These are phyloP conservation scores for Neofusicoccum umdonicola DNA, from an alignment of 2,329 filamentous ascomycete species.

Conservation along the genomic window DNA sequence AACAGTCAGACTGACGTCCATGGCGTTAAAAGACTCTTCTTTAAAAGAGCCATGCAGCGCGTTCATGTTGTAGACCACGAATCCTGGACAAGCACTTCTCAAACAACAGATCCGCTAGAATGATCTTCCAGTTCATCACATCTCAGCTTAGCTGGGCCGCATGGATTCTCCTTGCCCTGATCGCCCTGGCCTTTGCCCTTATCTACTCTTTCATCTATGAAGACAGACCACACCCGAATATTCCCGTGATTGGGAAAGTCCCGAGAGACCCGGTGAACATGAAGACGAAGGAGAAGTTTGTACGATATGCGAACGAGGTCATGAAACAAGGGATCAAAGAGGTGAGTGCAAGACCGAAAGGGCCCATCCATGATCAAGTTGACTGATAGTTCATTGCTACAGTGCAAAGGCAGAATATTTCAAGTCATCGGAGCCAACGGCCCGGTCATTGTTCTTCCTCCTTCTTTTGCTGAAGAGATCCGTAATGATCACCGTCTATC, in stretches of 20 bases:
- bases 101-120: not conserved
- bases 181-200: not conserved
- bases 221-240: conserved; percentile 4
- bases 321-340: not conserved
- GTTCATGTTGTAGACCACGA: not conserved
- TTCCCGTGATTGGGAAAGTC: not conserved
- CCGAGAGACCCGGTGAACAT: conserved; percentile 3
- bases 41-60: not conserved
- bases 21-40: not conserved
- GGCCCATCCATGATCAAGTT: not conserved
- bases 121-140: not conserved
- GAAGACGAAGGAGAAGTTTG: conserved; percentile 5
- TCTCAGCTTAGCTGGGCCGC: not conserved
- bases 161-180: not conserved
- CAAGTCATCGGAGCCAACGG: conserved; percentile 11
- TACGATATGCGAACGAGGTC: not conserved
- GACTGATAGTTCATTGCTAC: not conserved
- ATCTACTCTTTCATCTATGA: conserved; percentile 8
- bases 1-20: not conserved
- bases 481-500: not conserved
- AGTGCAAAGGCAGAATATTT: not conserved
- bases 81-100: not conserved
- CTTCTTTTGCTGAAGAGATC: not conserved
- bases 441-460: not conserved
- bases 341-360: not conserved